A percentile compares a stretch with the other conserved stretches of the same genome.
Conservation (phyloP, 1,284 basidiomycete species). For the Ganoderma boninense region DNA sequence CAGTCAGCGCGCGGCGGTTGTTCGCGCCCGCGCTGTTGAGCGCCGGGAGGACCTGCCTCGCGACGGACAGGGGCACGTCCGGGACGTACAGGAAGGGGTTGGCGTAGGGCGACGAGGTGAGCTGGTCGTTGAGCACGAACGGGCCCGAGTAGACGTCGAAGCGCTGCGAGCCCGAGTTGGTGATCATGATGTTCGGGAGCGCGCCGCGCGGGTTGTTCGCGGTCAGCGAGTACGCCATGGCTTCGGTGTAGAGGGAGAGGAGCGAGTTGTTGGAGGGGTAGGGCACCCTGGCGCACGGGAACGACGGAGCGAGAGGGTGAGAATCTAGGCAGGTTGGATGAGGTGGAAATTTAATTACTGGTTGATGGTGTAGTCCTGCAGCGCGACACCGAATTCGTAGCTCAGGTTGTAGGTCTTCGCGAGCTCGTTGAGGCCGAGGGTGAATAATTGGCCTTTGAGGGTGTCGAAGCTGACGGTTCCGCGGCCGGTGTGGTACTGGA, state of each 20-base stretch:
- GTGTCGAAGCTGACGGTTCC: constrained; percentile 66
- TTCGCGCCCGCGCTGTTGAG: constrained; percentile 51
- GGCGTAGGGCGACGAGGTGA: constrained; percentile 72
- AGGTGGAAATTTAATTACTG: no score
- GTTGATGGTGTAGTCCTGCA: constrained; percentile 74
- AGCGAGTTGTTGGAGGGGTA: constrained; percentile 74
- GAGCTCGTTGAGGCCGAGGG: constrained; percentile 60
- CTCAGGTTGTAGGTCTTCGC: constrained; percentile 62
- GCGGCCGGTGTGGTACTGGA: constrained; percentile 64
- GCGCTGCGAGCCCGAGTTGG: constrained; percentile 78
- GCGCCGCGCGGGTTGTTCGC: constrained; percentile 67
- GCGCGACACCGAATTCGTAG: constrained; percentile 71
- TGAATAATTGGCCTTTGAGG: constrained; percentile 56
- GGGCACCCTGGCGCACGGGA: constrained; percentile 55
- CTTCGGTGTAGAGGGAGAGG: constrained; percentile 68
- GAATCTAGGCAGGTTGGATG: no score
- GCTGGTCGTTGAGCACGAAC: constrained; percentile 83
- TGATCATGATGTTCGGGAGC: constrained; percentile 74
- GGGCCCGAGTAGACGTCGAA: constrained; percentile 76
- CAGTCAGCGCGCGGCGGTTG: constrained; percentile 22
- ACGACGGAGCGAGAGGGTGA: no score
- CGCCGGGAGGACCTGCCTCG: constrained; percentile 59
- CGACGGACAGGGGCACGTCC: constrained; percentile 56
- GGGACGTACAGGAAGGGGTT: constrained; percentile 71
- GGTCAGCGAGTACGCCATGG: constrained; percentile 61